A percentile compares a stretch with the other conserved stretches of the same genome.
Conservation (phyloP, 306 rosid genomes). For the Sphenostylis stenocarpa region DNA sequence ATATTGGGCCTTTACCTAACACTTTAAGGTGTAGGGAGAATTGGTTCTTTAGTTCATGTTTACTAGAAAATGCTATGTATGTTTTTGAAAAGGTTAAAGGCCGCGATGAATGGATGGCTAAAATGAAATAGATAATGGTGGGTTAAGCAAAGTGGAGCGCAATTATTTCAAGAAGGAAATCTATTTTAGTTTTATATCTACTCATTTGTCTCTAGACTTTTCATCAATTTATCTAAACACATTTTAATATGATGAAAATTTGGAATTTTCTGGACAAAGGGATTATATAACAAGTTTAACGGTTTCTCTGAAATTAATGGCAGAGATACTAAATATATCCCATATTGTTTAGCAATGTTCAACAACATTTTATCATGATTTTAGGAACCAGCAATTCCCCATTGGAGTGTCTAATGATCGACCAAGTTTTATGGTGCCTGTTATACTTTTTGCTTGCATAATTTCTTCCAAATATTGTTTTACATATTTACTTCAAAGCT, state of each 20-base stretch:
- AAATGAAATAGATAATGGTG: conserved; percentile 6
- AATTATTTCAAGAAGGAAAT: neutral
- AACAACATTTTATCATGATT: conserved; percentile 16
- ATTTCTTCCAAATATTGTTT: neutral
- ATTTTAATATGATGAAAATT: neutral
- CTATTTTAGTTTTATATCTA: neutral
- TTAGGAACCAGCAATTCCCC: neutral
- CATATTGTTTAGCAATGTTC: neutral
- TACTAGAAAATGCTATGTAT: conserved; percentile 16
- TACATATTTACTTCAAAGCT: neutral
- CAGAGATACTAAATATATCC: neutral
- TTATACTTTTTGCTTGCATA: neutral
- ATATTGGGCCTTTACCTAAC: neutral
- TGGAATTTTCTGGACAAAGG: conserved; percentile 5
- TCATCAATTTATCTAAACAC: neutral
- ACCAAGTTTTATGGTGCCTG: neutral
- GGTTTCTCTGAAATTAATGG: neutral
- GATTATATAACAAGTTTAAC: neutral
- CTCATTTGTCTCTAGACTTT: neutral
- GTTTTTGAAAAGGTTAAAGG: neutral
- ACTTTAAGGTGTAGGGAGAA: neutral
- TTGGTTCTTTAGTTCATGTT: neutral
- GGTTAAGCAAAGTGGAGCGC: neutral
- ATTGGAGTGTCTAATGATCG: neutral
- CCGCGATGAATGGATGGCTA: conserved; percentile 6